phyloP scores from a whole-genome alignment of 768 basidiomycete species.

The Leccinum subtestaceum region DNA sequence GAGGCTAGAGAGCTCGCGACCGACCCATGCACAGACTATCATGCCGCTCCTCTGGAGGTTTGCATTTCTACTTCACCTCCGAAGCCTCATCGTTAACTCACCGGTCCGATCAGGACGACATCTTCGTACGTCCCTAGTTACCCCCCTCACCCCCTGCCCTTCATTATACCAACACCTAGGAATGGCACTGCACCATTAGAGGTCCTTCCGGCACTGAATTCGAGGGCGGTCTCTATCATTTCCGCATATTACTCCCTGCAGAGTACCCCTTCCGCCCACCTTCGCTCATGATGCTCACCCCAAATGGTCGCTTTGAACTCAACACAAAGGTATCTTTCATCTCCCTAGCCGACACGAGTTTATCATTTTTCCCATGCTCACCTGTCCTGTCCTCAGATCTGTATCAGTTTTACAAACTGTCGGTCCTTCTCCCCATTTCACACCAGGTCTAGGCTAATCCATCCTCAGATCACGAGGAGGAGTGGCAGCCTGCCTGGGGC shows the following conservation, averaged over 20 bases:
- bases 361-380: constrained; percentile 7
- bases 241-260: constrained; percentile 84
- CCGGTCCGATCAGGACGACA: constrained; percentile 61
- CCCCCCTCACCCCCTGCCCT: constrained; percentile 13
- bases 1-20: constrained; percentile 87
- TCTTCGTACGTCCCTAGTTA: constrained; percentile 59
- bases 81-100: constrained; percentile 9
- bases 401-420: constrained; percentile 93
- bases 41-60: constrained; percentile 77
- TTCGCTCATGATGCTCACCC: constrained; percentile 93
- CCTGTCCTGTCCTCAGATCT: constrained; percentile 53
- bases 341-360: constrained; percentile 14
- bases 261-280: constrained; percentile 97
- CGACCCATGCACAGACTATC: constrained; percentile 84
- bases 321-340: constrained; percentile 77
- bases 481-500: constrained; percentile 99
- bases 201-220: constrained; percentile 88
- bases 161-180: constrained; percentile 34
- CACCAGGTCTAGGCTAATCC: constrained; percentile 29
- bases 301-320: constrained; percentile 94
- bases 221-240: constrained; percentile 94
- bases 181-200: constrained; percentile 98
- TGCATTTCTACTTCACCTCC: constrained; percentile 19
- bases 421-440: constrained; percentile 31
- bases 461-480: constrained; percentile 81